Evolutionary conservation across 139 green algal species (phyloP).

Genomic region (Monoraphidium neglectum): DNA sequence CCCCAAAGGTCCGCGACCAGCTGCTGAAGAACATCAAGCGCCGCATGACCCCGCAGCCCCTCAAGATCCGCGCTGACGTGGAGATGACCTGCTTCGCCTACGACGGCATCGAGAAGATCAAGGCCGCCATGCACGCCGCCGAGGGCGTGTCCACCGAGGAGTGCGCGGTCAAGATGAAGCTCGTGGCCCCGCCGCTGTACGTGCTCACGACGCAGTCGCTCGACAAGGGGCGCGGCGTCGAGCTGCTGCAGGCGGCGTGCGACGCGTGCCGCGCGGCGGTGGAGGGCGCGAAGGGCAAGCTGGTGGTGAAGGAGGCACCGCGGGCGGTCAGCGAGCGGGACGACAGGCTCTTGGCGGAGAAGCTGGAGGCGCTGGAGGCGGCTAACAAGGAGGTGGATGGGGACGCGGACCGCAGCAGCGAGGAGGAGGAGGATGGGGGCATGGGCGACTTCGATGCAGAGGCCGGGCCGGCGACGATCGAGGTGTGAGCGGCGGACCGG

Average conservation of each 20-base stretch:
- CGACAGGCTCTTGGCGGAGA: conserved; percentile 86
- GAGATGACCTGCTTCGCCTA: conserved; percentile 99
- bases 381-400: conserved; percentile 68
- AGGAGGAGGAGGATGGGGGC: conserved; percentile 61
- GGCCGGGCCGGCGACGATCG: too few relatives aligned
- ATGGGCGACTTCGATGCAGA: conserved; percentile 43
- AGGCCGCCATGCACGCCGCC: conserved; percentile 84
- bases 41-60: conserved; percentile 98
- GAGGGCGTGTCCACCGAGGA: conserved; percentile 65
- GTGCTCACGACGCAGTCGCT: conserved; percentile 97
- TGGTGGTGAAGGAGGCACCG: conserved; percentile 92
- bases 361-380: conserved; percentile 81
- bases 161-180: conserved; percentile 93
- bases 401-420: conserved; percentile 46
- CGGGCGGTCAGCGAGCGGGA: conserved; percentile 94
- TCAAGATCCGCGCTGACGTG: conserved; percentile 96
- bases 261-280: conserved; percentile 78
- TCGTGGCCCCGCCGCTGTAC: conserved; percentile 98
- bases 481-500: too few relatives aligned
- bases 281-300: conserved; percentile 81
- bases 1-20: conserved; percentile 66
- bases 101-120: conserved; percentile 97
- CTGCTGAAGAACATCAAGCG: conserved; percentile 96
- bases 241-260: conserved; percentile 71
- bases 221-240: conserved; percentile 82